Conservation (phyloP, 768 basidiomycete genomes). For the Psilocybe cyanescens region DNA sequence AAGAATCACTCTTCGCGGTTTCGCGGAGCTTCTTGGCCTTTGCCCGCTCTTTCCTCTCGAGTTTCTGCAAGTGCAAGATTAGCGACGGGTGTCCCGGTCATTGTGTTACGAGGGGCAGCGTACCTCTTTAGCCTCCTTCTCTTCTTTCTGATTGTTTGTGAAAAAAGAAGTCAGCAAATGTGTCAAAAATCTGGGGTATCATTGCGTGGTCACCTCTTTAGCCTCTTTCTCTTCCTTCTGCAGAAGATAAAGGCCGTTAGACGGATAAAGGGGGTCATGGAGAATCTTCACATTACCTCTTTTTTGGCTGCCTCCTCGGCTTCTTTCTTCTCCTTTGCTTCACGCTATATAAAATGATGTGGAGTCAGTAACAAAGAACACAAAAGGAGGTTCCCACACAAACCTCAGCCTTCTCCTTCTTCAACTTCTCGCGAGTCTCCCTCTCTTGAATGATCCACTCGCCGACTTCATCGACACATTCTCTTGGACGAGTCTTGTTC, state of each 20-base stretch:
- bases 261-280: background rate
- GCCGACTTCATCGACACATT: constrained; percentile 79
- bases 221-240: constrained; percentile 53
- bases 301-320: constrained; percentile 63
- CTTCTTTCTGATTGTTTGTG: constrained; percentile 42
- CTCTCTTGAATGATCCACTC: constrained; percentile 84
- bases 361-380: constrained; percentile 15
- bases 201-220: constrained; percentile 47
- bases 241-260: constrained; percentile 7
- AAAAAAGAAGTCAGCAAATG: constrained; percentile 21
- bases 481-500: constrained; percentile 88
- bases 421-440: constrained; percentile 81
- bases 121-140: constrained; percentile 63
- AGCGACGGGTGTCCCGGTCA: constrained; percentile 7
- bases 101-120: constrained; percentile 12
- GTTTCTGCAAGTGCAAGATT: constrained; percentile 40
- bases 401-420: constrained; percentile 76
- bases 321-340: constrained; percentile 82
- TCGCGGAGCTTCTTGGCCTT: constrained; percentile 45
- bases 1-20: constrained; percentile 45
- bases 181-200: constrained; percentile 2
- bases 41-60: constrained; percentile 48
- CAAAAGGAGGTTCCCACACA: constrained; percentile 16
- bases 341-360: constrained; percentile 52
- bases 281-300: constrained; percentile 46